Evolutionary conservation across 1,284 basidiomycete genomes (phyloP).

Genomic region (Cystobasidium slooffiae): DNA sequence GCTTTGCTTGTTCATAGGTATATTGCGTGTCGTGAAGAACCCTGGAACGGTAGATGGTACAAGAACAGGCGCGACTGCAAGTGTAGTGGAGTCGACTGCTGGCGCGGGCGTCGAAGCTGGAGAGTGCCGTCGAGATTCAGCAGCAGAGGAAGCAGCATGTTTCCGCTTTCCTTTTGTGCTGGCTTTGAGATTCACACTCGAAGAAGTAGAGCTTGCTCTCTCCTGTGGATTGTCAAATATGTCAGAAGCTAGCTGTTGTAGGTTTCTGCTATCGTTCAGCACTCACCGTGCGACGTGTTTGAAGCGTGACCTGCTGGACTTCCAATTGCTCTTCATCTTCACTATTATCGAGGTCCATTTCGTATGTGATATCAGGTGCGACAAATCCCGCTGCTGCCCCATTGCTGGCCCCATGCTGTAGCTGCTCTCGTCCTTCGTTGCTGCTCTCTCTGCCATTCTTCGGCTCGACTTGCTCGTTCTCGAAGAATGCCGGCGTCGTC

Average conservation of each 20-base stretch:
- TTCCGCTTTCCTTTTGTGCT: conserved; percentile 32
- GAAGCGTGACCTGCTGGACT: conserved; percentile 5
- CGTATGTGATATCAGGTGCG: background rate
- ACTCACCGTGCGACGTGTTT: conserved; percentile 23
- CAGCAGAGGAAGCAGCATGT: conserved; percentile 1
- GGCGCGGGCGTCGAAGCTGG: conserved; percentile 29
- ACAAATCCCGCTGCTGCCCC: background rate
- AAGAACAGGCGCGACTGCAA: conserved; percentile 31
- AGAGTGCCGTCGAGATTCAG: conserved; percentile 22
- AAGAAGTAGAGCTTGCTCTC: conserved; percentile 26
- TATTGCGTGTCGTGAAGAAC: conserved; percentile 54
- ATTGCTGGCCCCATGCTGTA: background rate
- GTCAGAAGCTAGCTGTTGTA: background rate
- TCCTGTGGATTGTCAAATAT: conserved; percentile 8
- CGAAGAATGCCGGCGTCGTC: conserved; percentile 17
- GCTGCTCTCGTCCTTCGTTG: background rate
- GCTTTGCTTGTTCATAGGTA: conserved; percentile 66
- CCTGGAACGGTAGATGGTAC: conserved; percentile 18
- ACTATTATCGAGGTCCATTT: conserved; percentile 25
- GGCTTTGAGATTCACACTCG: conserved; percentile 29
- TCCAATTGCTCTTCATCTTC: conserved; percentile 13
- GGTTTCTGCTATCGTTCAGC: background rate
- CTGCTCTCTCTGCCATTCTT: background rate
- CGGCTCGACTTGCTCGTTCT: conserved; percentile 15
- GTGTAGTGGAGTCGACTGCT: conserved; percentile 16